Conservation (phyloP, 768 basidiomycete genomes). For the Leccinum aurantiacum region DNA sequence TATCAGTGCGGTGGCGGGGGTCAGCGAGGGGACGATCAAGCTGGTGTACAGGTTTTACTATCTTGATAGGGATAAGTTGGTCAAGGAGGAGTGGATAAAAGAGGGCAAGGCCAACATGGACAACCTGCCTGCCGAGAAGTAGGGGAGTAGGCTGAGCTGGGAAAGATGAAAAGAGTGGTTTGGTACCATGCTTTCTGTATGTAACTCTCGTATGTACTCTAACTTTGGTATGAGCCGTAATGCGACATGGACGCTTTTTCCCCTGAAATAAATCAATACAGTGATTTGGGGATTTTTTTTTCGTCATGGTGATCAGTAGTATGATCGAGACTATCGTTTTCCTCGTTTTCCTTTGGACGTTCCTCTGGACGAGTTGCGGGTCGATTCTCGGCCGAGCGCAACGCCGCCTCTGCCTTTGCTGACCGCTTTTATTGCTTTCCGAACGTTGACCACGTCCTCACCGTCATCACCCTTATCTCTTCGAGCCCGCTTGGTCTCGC, state of each 20-base stretch:
- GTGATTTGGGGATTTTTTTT: not conserved
- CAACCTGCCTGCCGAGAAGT: conserved; percentile 28
- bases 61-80: conserved; percentile 69
- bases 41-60: conserved; percentile 83
- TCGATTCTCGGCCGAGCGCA: conserved; percentile 28
- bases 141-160: not conserved
- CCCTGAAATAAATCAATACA: not conserved
- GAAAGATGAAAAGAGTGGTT: not conserved
- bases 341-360: conserved; percentile 22
- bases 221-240: conserved; percentile 13
- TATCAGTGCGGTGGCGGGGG: conserved; percentile 87
- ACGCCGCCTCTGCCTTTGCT: conserved; percentile 68
- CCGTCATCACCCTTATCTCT: conserved; percentile 40
- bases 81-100: conserved; percentile 84
- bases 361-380: too few species aligned
- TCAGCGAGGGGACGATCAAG: conserved; percentile 95
- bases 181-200: conserved; percentile 22
- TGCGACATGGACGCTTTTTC: conserved; percentile 5
- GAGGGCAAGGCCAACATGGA: conserved; percentile 63
- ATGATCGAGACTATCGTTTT: conserved; percentile 18
- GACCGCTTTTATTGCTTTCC: conserved; percentile 82
- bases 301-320: not conserved
- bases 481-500: conserved; percentile 54
- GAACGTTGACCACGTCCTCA: conserved; percentile 69
- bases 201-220: conserved; percentile 18